These are phyloP conservation scores for Xylaria sp. DNA, from an alignment of 2,329 filamentous ascomycete genomes.

Conservation along the genomic window DNA sequence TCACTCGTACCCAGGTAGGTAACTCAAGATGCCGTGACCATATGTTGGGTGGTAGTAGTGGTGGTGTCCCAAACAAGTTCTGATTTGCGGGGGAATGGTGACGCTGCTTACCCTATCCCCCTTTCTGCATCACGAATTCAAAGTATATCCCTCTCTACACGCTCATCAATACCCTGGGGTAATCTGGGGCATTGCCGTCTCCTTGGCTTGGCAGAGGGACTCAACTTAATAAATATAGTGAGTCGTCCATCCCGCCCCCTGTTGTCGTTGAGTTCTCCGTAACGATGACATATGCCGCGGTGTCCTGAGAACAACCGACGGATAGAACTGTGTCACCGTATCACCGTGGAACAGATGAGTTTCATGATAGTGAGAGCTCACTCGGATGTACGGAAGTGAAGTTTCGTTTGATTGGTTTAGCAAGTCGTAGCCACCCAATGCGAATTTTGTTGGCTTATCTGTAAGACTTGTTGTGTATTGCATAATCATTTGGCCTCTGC, in stretches of 20 bases:
- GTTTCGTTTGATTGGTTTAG: conserved; percentile 28
- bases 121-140: background rate
- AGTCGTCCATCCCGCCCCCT: conserved; percentile 12
- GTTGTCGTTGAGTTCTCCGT: conserved; percentile 24
- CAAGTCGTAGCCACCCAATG: conserved; percentile 22
- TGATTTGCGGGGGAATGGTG: background rate
- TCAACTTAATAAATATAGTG: conserved; percentile 8
- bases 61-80: conserved; percentile 4
- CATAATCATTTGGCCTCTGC: conserved; percentile 23
- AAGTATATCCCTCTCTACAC: conserved; percentile 3
- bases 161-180: conserved; percentile 6
- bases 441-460: conserved; percentile 27
- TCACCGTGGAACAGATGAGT: conserved; percentile 19
- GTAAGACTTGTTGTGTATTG: conserved; percentile 29
- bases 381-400: conserved; percentile 18
- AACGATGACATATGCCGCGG: conserved; percentile 13
- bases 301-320: conserved; percentile 13
- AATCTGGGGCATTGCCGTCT: background rate
- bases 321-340: conserved; percentile 2
- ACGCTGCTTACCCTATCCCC: background rate
- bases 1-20: background rate
- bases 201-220: conserved; percentile 17
- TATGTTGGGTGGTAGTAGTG: background rate
- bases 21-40: conserved; percentile 12
- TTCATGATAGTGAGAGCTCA: conserved; percentile 16